Evolutionary conservation across 208 protist species (phyloP).

Genomic region (Zelonia costaricensis): DNA sequence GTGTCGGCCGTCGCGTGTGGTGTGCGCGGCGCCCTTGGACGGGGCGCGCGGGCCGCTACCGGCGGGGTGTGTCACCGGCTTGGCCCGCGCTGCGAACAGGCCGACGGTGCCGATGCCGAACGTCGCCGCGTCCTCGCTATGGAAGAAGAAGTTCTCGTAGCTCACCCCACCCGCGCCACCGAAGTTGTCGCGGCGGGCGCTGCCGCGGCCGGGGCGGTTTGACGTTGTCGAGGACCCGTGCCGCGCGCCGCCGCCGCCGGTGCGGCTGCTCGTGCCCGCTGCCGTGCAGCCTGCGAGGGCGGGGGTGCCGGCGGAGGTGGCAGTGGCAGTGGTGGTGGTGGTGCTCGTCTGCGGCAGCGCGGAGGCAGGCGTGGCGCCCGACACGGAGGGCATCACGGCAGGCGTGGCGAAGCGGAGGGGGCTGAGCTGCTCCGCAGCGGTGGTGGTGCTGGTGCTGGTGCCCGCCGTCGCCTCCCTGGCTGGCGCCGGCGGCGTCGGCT

Average conservation of each 20-base stretch:
- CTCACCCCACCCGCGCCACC: conserved; percentile 7
- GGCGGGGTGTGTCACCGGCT: neutral
- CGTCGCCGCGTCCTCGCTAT: conserved; percentile 14
- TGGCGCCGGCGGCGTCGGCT: neutral
- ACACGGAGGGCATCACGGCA: too few species aligned
- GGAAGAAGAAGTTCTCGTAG: conserved; percentile 40
- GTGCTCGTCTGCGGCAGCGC: neutral
- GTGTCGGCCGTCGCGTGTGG: neutral
- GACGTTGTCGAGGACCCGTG: neutral
- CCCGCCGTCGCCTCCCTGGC: too few species aligned
- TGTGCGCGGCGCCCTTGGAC: neutral
- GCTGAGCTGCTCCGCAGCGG: neutral
- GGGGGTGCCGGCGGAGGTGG: neutral
- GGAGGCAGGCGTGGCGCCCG: too few species aligned
- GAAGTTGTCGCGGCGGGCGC: conserved; percentile 8
- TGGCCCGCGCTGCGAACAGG: conserved; percentile 31
- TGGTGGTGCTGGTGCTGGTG: neutral
- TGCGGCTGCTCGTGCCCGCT: too few species aligned
- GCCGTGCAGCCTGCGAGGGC: too few species aligned
- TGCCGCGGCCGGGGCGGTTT: neutral
- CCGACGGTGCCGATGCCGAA: conserved; percentile 63
- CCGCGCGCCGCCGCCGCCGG: neutral
- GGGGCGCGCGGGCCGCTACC: neutral
- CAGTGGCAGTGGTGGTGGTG: neutral
- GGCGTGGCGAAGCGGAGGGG: neutral